Conservation (phyloP, 2,329 filamentous ascomycete species). For the Sphaerulina vaccinii region DNA sequence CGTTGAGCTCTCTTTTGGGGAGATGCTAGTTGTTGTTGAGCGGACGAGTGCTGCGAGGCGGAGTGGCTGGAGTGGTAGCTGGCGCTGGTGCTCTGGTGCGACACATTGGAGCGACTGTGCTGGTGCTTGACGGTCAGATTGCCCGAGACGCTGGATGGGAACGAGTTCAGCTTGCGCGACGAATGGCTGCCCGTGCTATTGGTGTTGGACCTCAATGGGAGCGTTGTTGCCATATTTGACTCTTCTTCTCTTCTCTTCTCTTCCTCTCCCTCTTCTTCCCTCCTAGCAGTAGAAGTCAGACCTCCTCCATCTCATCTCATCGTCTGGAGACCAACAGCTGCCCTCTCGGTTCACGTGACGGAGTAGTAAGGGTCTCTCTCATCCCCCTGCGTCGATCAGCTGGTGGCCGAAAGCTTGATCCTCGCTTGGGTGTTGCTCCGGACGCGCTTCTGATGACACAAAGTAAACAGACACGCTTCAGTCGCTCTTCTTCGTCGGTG, state of each 20-base stretch:
- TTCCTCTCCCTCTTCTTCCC: background rate
- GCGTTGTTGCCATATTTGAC: conserved; percentile 33
- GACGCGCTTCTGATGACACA: no score
- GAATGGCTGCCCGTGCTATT: conserved; percentile 28
- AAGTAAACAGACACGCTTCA: no score
- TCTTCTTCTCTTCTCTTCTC: background rate
- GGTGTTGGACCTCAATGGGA: conserved; percentile 33
- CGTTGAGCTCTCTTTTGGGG: conserved; percentile 13
- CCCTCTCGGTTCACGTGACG: no score
- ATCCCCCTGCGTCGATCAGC: no score
- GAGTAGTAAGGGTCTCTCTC: no score
- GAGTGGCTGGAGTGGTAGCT: conserved; percentile 22
- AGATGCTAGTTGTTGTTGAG: conserved; percentile 4
- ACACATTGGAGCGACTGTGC: conserved; percentile 40
- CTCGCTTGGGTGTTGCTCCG: no score
- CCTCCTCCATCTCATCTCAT: no score
- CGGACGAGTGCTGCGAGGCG: conserved; percentile 11
- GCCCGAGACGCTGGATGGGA: conserved; percentile 31
- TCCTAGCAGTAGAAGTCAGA: no score
- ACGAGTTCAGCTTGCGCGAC: conserved; percentile 39
- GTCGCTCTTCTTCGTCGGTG: no score
- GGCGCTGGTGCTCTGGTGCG: conserved; percentile 36
- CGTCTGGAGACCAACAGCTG: no score
- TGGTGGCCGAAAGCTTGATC: no score
- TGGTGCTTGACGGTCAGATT: conserved; percentile 17